A percentile compares a stretch with the other conserved stretches of the same genome.
phyloP scores from a whole-genome alignment of 768 basidiomycete genomes.

The Calvatia gigantea region DNA sequence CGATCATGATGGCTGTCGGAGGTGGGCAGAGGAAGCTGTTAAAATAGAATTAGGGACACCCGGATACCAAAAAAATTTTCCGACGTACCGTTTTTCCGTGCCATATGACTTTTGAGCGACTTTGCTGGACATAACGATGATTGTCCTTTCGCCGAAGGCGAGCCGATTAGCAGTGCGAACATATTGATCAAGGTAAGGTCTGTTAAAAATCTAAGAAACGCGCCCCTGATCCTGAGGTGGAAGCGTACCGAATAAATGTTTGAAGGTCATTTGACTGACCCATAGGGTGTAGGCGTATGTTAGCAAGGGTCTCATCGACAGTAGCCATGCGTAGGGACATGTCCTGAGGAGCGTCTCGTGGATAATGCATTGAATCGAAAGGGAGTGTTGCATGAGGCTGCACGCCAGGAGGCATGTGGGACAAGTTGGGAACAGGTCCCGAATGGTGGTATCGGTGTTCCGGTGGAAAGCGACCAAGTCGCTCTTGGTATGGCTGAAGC shows the following conservation, averaged over 20 bases:
- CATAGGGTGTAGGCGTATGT: conserved; percentile 63
- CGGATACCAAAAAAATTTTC: neutral
- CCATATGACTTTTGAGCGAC: conserved; percentile 98
- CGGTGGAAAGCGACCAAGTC: conserved; percentile 50
- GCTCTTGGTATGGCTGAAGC: conserved; percentile 59
- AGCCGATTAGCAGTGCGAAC: conserved; percentile 81
- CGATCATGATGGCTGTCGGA: conserved; percentile 91
- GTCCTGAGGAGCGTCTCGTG: conserved; percentile 49
- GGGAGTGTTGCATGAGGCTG: conserved; percentile 68
- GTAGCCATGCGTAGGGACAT: conserved; percentile 58
- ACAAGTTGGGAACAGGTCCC: conserved; percentile 35
- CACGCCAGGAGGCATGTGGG: conserved; percentile 56
- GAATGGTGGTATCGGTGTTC: conserved; percentile 48
- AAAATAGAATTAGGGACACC: conserved; percentile 17
- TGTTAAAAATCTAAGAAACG: conserved; percentile 20
- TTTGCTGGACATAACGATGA: conserved; percentile 97
- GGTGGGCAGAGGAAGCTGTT: conserved; percentile 86
- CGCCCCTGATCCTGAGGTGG: neutral
- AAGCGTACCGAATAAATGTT: conserved; percentile 70
- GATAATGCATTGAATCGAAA: conserved; percentile 60
- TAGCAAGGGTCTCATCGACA: conserved; percentile 59
- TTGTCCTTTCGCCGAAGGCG: conserved; percentile 87
- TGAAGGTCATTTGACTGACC: conserved; percentile 70
- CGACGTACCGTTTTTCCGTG: conserved; percentile 80
- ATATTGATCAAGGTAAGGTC: conserved; percentile 83